phyloP scores from a whole-genome alignment of 202 grass and related monocot genomes.

The Elaeis oleifera region DNA sequence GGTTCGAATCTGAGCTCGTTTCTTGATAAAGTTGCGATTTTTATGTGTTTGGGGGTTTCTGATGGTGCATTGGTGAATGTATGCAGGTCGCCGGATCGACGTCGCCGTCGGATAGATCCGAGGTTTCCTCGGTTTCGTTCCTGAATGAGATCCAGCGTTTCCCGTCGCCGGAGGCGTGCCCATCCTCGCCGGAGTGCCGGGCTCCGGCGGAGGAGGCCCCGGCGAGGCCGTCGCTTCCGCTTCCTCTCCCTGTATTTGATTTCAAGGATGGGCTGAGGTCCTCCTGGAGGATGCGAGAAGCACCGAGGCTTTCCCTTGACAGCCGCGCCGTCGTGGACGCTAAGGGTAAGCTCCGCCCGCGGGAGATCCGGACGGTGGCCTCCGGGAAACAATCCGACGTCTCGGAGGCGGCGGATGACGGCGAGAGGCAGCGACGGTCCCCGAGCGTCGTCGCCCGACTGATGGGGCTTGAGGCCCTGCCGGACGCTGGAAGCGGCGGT shows the following conservation, averaged over 20 bases:
- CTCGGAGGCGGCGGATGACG: neutral
- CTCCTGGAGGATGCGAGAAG: constrained; percentile 15
- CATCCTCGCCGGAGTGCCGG: neutral
- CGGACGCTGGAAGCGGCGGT: neutral
- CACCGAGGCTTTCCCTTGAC: constrained; percentile 3
- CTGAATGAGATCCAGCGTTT: neutral
- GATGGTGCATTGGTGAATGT: constrained; percentile 1
- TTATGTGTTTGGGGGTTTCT: neutral
- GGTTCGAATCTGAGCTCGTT: neutral
- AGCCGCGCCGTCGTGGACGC: neutral
- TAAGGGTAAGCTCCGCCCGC: neutral
- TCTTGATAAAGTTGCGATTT: neutral
- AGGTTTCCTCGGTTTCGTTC: neutral
- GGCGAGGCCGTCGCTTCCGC: neutral
- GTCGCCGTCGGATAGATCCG: constrained; percentile 14
- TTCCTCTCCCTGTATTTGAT: neutral
- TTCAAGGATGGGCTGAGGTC: constrained; percentile 5
- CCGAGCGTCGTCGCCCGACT: constrained; percentile 24
- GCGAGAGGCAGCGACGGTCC: constrained; percentile 11
- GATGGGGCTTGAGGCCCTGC: constrained; percentile 23
- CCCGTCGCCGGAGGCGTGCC: neutral
- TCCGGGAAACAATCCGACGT: neutral
- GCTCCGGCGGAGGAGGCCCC: too few species aligned
- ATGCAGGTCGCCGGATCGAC: constrained; percentile 7
- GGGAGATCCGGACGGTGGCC: neutral